These are phyloP conservation scores for Termitomyces sp. DNA, from an alignment of 768 basidiomycete genomes.

Conservation along the genomic window DNA sequence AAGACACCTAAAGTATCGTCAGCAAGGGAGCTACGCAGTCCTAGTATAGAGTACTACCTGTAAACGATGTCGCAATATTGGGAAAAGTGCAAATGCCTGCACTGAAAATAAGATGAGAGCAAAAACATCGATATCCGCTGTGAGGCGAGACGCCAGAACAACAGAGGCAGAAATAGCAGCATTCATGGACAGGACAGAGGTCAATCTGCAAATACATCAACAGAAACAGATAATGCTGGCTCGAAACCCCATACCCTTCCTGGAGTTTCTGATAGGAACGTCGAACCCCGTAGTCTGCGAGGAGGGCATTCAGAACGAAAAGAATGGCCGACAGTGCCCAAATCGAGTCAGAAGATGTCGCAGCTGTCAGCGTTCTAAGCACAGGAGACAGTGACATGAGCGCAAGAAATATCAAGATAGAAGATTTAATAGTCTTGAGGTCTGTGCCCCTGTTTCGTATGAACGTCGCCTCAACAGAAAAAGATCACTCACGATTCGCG, in stretches of 20 bases:
- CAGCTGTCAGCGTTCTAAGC: slow-evolving; percentile 86
- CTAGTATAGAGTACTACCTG: slow-evolving; percentile 43
- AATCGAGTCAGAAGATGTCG: slow-evolving; percentile 95
- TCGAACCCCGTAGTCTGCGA: slow-evolving; percentile 76
- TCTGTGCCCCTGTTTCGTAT: slow-evolving; percentile 35
- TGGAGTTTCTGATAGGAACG: slow-evolving; percentile 41
- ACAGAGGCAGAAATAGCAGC: slow-evolving; percentile 91
- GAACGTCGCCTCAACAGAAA: background rate
- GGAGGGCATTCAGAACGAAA: slow-evolving; percentile 75
- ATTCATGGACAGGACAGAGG: slow-evolving; percentile 84
- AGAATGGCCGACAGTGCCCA: slow-evolving; percentile 91
- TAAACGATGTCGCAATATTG: slow-evolving; percentile 69
- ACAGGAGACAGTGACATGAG: slow-evolving; percentile 91
- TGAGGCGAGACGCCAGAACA: slow-evolving; percentile 87
- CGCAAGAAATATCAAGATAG: slow-evolving; percentile 82
- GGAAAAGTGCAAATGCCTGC: slow-evolving; percentile 81
- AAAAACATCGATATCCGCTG: slow-evolving; percentile 83
- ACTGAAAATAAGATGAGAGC: slow-evolving; percentile 84
- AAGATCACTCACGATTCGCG: slow-evolving; percentile 18
- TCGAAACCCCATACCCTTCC: slow-evolving; percentile 48
- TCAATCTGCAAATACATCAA: slow-evolving; percentile 45
- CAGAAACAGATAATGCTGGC: slow-evolving; percentile 19
- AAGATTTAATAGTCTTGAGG: slow-evolving; percentile 73
- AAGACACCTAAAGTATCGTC: slow-evolving; percentile 39
- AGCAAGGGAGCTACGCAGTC: slow-evolving; percentile 3